These are phyloP conservation scores for Claviceps fusiformis DNA, from an alignment of 2,329 filamentous ascomycete genomes.

Conservation along the genomic window DNA sequence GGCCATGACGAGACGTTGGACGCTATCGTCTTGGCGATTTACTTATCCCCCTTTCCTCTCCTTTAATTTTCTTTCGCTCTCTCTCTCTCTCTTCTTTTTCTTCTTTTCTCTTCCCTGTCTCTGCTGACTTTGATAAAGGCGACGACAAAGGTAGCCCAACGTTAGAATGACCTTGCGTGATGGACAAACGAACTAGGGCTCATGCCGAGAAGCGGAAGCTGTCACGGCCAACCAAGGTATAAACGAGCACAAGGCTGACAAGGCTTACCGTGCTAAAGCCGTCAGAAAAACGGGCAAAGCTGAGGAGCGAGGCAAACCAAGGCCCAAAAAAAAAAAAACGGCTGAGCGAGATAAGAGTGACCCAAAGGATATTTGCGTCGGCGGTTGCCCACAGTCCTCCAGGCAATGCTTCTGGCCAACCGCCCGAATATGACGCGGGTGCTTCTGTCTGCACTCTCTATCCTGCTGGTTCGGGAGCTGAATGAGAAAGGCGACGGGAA, in stretches of 20 bases:
- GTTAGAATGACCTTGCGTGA: background rate
- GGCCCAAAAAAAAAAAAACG: background rate
- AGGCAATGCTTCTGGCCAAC: background rate
- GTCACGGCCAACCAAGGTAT: background rate
- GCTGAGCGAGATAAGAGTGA: background rate
- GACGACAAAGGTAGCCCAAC: background rate
- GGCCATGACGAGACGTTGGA: constrained; percentile 30
- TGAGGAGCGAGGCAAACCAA: background rate
- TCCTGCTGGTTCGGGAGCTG: background rate
- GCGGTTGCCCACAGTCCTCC: background rate
- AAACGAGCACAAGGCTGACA: background rate
- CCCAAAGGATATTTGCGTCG: background rate
- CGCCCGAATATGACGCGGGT: background rate
- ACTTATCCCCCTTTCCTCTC: too few relatives aligned
- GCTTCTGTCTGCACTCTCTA: background rate
- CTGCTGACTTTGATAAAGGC: background rate
- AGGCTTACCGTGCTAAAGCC: constrained; percentile 3
- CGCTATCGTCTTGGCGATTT: background rate
- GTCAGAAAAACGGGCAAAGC: background rate
- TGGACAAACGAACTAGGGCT: background rate
- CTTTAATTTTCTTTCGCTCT: too few relatives aligned
- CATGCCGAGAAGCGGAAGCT: background rate
- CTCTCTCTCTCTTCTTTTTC: too few relatives aligned
- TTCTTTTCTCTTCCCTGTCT: too few relatives aligned
- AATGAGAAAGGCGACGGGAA: background rate